A percentile compares a stretch with the other conserved stretches of the same genome.
phyloP scores from a whole-genome alignment of 1,139 yeast species.

The Eremothecium sinecaudum region DNA sequence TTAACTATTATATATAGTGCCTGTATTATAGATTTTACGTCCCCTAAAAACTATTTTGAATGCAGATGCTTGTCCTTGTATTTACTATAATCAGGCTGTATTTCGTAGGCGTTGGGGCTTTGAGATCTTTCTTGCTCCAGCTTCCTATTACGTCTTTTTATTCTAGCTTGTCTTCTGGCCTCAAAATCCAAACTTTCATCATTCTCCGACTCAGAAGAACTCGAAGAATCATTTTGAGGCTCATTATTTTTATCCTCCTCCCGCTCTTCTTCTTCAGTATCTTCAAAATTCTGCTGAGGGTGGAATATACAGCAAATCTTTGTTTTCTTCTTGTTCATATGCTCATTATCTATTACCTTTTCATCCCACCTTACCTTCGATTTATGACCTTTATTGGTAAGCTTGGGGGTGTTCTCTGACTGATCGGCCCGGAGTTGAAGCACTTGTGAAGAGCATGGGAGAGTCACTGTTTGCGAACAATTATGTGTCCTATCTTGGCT shows the following conservation, averaged over 20 bases:
- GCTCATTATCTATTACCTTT: constrained; percentile 81
- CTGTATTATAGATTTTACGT: constrained; percentile 1
- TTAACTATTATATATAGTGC: too few relatives aligned
- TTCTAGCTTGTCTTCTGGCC: constrained; percentile 28
- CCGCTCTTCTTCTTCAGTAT: constrained; percentile 39
- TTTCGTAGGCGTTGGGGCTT: constrained; percentile 65
- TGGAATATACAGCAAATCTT: constrained; percentile 95
- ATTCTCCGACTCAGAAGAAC: constrained; percentile 26
- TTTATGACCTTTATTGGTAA: constrained; percentile 11
- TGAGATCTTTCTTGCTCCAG: constrained; percentile 23
- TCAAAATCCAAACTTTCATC: constrained; percentile 20
- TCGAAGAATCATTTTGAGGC: constrained; percentile 15
- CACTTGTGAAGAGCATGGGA: constrained; percentile 15
- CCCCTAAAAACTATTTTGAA: constrained; percentile 10
- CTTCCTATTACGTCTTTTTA: constrained; percentile 27
- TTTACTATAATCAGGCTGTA: constrained; percentile 51
- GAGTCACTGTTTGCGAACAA: constrained; percentile 19
- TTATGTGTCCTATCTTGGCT: constrained; percentile 1
- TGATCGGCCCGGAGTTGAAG: constrained; percentile 21
- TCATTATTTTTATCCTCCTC: constrained; percentile 27
- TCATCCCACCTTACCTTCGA: constrained; percentile 73
- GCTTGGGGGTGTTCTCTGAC: constrained; percentile 4
- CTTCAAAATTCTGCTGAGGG: constrained; percentile 67
- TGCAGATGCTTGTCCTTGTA: constrained; percentile 26
- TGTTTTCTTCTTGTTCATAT: constrained; percentile 76